phyloP scores from a whole-genome alignment of 148 eudicot species.

The Amaranthus hypochondriacus region DNA sequence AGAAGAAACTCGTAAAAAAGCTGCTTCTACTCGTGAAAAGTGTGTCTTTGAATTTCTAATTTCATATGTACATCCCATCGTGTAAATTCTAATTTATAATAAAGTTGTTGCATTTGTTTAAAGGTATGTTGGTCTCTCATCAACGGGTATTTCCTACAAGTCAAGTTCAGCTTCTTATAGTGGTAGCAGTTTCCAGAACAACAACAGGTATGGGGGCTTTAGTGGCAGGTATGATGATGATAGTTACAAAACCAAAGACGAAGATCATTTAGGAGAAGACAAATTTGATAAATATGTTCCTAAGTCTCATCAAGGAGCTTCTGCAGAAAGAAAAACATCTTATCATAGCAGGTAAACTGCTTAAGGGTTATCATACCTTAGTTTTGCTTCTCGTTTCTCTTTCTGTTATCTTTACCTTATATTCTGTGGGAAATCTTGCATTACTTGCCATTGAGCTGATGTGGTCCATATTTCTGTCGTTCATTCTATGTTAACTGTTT shows the following conservation, averaged over 20 bases:
- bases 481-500: background rate
- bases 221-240: conserved; percentile 55
- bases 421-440: background rate
- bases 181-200: conserved; percentile 50
- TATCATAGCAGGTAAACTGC: conserved; percentile 40
- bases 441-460: conserved; percentile 3
- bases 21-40: conserved; percentile 90
- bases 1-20: conserved; percentile 85
- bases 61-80: background rate
- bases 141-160: conserved; percentile 74
- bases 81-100: background rate
- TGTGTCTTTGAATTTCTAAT: conserved; percentile 34
- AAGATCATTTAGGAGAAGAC: conserved; percentile 54
- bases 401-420: background rate
- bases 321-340: conserved; percentile 39
- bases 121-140: conserved; percentile 94
- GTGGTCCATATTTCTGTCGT: background rate
- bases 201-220: conserved; percentile 72
- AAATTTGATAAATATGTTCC: conserved; percentile 51
- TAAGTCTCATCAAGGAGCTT: conserved; percentile 44
- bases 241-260: conserved; percentile 45
- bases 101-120: conserved; percentile 19
- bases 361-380: background rate
- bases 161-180: conserved; percentile 60
- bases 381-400: background rate